Percentiles rank a stretch among this genome's conserved stretches.
These are phyloP conservation scores for Phaeosphaeria sp. DNA, from an alignment of 2,329 filamentous ascomycete genomes.

Conservation along the genomic window DNA sequence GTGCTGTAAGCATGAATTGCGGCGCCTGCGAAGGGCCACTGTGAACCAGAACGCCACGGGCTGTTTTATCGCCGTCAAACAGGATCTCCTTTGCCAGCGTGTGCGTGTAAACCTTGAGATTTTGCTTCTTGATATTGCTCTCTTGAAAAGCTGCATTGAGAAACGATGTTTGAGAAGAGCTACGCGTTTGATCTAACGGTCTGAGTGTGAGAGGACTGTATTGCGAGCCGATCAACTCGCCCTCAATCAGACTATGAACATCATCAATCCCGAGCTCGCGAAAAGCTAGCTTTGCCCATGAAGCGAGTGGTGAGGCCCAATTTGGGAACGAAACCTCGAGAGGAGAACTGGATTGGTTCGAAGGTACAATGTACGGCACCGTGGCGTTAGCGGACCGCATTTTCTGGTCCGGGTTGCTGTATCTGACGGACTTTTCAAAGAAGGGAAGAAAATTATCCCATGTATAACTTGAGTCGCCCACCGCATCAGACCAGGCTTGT, in stretches of 20 bases:
- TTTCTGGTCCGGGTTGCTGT: slow-evolving; percentile 27
- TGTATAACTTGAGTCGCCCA: slow-evolving; percentile 37
- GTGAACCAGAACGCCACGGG: slow-evolving; percentile 26
- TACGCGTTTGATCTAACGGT: slow-evolving; percentile 10
- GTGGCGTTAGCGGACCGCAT: slow-evolving; percentile 13
- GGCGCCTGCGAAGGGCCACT: neutral
- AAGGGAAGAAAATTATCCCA: slow-evolving; percentile 28
- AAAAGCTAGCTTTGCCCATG: slow-evolving; percentile 20
- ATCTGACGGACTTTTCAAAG: slow-evolving; percentile 33
- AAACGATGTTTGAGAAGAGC: slow-evolving; percentile 13
- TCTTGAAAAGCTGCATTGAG: neutral
- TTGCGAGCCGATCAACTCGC: slow-evolving; percentile 17
- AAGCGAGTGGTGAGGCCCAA: slow-evolving; percentile 19
- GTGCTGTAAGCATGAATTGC: neutral
- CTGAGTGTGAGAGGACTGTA: slow-evolving; percentile 34
- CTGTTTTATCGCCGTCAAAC: slow-evolving; percentile 29
- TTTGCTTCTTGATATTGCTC: neutral
- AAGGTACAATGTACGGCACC: slow-evolving; percentile 8
- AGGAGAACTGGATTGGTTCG: slow-evolving; percentile 8
- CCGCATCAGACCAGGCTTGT: slow-evolving; percentile 35
- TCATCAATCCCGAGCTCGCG: slow-evolving; percentile 16
- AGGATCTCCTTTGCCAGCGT: slow-evolving; percentile 45
- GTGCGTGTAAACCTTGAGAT: slow-evolving; percentile 34
- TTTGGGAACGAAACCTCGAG: slow-evolving; percentile 26
- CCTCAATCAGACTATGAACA: slow-evolving; percentile 18